Evolutionary conservation across 2,329 filamentous ascomycete genomes (phyloP).

Genomic region (Ophiocordyceps sinensis): DNA sequence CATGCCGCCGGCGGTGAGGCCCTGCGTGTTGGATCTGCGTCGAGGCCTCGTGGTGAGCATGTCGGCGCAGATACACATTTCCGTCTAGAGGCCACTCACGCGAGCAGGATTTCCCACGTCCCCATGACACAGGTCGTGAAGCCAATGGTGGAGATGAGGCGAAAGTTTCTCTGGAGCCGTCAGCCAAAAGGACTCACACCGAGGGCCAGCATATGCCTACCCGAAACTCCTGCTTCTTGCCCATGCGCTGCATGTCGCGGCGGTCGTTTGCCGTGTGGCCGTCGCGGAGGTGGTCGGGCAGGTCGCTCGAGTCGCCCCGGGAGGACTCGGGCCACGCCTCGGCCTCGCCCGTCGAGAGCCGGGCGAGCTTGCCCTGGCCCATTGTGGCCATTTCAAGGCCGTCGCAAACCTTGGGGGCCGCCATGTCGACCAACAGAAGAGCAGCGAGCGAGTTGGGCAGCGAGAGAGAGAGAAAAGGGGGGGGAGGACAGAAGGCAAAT

Average conservation of each 20-base stretch:
- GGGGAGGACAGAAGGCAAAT: not conserved
- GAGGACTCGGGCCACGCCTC: not conserved
- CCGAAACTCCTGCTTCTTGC: conserved; percentile 7
- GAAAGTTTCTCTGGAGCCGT: conserved; percentile 23
- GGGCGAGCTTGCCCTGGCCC: not conserved
- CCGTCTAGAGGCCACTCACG: conserved; percentile 8
- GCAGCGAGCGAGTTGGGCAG: not conserved
- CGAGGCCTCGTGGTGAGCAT: conserved; percentile 11
- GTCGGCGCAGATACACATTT: not conserved
- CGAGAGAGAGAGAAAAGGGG: not conserved
- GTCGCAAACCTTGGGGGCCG: not conserved
- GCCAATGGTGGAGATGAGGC: conserved; percentile 29
- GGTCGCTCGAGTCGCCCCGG: not conserved
- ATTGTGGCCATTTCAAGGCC: not conserved
- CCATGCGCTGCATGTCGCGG: conserved; percentile 9
- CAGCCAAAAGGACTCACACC: not conserved
- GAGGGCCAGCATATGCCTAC: too few relatives aligned
- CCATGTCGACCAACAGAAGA: not conserved
- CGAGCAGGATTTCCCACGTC: conserved; percentile 26
- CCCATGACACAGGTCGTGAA: conserved; percentile 31
- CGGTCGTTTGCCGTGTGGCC: conserved; percentile 6
- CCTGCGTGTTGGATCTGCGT: conserved; percentile 17
- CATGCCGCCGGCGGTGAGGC: conserved; percentile 6
- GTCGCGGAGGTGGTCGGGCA: conserved; percentile 4
- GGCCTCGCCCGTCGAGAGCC: not conserved